phyloP scores from a whole-genome alignment of 2,329 filamentous ascomycete genomes.

The Raffaelea deltoideospora region DNA sequence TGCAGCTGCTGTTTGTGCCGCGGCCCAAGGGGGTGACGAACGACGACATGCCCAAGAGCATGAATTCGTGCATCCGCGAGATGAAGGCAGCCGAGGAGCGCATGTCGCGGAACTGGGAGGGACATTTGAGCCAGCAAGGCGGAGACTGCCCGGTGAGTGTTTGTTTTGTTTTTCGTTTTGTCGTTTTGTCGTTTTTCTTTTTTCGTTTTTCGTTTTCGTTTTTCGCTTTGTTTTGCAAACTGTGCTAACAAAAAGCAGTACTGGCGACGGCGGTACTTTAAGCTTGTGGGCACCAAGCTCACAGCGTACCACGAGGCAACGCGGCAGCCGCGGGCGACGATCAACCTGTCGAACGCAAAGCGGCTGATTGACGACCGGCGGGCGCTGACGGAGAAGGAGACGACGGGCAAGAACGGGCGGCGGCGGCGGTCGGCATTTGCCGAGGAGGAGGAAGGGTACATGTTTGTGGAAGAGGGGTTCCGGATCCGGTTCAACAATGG shows the following conservation, averaged over 20 bases:
- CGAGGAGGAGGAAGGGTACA: conserved; percentile 97
- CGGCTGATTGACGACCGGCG: conserved; percentile 88
- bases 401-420: conserved; percentile 57
- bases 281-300: conserved; percentile 75
- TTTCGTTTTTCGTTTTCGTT: not conserved
- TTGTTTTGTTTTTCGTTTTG: not conserved
- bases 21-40: conserved; percentile 76
- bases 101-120: conserved; percentile 66
- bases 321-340: conserved; percentile 86
- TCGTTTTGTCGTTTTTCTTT: not conserved
- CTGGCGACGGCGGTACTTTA: conserved; percentile 97
- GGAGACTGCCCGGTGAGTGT: conserved; percentile 85
- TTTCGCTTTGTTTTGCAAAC: too few relatives aligned
- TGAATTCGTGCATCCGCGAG: conserved; percentile 91
- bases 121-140: conserved; percentile 86
- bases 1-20: conserved; percentile 89
- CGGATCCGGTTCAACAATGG: conserved; percentile 96
- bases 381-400: conserved; percentile 70
- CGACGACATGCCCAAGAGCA: conserved; percentile 98
- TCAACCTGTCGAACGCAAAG: conserved; percentile 85
- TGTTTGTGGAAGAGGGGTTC: conserved; percentile 99
- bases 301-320: conserved; percentile 95
- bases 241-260: conserved; percentile 42
- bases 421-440: conserved; percentile 90
- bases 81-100: conserved; percentile 80